Conservation (phyloP, 257 asterid genomes). For the Fraxinus quadrangulata region DNA sequence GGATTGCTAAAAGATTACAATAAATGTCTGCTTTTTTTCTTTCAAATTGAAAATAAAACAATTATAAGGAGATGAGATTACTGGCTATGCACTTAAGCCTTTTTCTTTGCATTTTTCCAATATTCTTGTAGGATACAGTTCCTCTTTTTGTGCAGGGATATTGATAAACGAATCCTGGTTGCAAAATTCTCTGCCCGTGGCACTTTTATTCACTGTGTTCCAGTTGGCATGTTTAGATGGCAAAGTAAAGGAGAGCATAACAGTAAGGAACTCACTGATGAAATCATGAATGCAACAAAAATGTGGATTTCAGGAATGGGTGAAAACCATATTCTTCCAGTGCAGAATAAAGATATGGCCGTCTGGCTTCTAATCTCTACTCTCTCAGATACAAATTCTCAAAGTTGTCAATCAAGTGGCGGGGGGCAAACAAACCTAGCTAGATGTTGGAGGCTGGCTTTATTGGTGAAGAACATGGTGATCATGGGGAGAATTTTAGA, state of each 20-base stretch:
- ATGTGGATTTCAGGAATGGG: constrained; percentile 40
- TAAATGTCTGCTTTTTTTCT: constrained; percentile 4
- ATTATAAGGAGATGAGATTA: constrained; percentile 19
- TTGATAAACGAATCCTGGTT: constrained; percentile 57
- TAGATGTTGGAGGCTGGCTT: constrained; percentile 75
- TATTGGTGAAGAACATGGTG: constrained; percentile 65
- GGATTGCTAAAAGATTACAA: background rate
- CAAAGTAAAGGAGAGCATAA: constrained; percentile 45
- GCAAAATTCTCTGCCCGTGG: constrained; percentile 70
- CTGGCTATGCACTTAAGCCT: constrained; percentile 3
- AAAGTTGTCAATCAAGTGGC: constrained; percentile 31
- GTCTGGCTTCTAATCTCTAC: constrained; percentile 82
- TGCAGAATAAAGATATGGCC: constrained; percentile 58
- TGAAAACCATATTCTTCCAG: constrained; percentile 33
- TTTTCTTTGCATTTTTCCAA: constrained; percentile 14
- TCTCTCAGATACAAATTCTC: constrained; percentile 41
- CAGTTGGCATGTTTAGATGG: constrained; percentile 68
- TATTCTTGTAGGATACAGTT: constrained; percentile 16
- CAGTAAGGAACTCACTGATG: constrained; percentile 35
- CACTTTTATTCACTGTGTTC: constrained; percentile 62
- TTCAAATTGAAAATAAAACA: constrained; percentile 7
- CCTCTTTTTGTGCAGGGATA: constrained; percentile 59
- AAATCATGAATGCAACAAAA: constrained; percentile 70
- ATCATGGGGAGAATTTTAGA: constrained; percentile 66
- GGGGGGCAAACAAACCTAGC: constrained; percentile 34